These are phyloP conservation scores for Phaeosphaeria sp. DNA, from an alignment of 2,329 filamentous ascomycete species.

Conservation along the genomic window DNA sequence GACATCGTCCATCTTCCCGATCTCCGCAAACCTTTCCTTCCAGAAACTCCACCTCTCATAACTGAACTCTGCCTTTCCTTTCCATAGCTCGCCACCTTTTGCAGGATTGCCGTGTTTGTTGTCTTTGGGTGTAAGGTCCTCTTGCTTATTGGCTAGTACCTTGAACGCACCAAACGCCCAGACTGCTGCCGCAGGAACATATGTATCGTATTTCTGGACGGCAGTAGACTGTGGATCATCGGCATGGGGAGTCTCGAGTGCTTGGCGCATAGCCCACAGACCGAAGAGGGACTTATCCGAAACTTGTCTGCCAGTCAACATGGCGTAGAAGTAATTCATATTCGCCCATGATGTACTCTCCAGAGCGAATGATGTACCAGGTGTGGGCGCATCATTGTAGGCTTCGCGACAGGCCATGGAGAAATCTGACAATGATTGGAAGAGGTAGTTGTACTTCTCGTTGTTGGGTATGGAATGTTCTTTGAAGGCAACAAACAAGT, in stretches of 20 bases:
- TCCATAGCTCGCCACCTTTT: slow-evolving; percentile 37
- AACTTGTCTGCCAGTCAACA: slow-evolving; percentile 22
- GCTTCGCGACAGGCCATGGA: slow-evolving; percentile 33
- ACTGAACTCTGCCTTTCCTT: slow-evolving; percentile 36
- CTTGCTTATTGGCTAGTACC: slow-evolving; percentile 28
- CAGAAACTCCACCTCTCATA: slow-evolving; percentile 42
- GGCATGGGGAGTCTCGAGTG: slow-evolving; percentile 28
- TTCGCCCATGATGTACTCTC: slow-evolving; percentile 42
- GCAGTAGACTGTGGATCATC: slow-evolving; percentile 25
- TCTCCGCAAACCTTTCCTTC: slow-evolving; percentile 37
- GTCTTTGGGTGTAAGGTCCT: slow-evolving; percentile 37
- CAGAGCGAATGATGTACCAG: slow-evolving; percentile 18
- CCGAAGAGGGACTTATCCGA: slow-evolving; percentile 28
- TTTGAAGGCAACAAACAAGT: slow-evolving; percentile 33
- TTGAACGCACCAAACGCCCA: slow-evolving; percentile 35
- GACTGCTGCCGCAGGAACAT: slow-evolving; percentile 36
- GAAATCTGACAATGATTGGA: slow-evolving; percentile 29
- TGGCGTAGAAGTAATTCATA: slow-evolving; percentile 40
- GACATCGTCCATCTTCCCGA: slow-evolving; percentile 27
- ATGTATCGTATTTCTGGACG: slow-evolving; percentile 31
- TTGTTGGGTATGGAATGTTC: slow-evolving; percentile 25
- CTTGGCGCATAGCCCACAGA: slow-evolving; percentile 38
- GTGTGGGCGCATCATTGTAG: slow-evolving; percentile 36
- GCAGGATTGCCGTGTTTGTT: slow-evolving; percentile 37
- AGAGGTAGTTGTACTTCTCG: slow-evolving; percentile 27